phyloP scores from a whole-genome alignment of 192 early-diverging fungal species.

The Backusella liffmaniae region DNA sequence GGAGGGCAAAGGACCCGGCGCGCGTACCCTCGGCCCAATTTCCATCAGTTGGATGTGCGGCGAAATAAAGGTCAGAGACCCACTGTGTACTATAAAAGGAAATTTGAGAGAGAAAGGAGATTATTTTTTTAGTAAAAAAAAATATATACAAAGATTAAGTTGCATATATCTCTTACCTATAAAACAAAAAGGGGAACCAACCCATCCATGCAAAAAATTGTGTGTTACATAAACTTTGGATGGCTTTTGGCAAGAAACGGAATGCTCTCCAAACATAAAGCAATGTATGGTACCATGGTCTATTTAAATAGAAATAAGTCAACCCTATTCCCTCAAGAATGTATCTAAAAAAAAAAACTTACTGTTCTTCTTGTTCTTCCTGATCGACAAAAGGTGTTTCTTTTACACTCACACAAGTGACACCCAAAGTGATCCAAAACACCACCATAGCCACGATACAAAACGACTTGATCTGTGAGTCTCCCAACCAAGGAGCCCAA shows the following conservation, averaged over 20 bases:
- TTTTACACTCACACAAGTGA: conserved; percentile 68
- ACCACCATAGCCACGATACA: conserved; percentile 69
- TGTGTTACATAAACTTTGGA: conserved; percentile 79
- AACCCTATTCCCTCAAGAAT: background rate
- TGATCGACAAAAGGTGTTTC: conserved; percentile 45
- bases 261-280: conserved; percentile 58
- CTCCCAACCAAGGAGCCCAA: conserved; percentile 67
- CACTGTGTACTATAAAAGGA: conserved; percentile 56
- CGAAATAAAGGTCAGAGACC: conserved; percentile 60
- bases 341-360: background rate
- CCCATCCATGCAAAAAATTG: conserved; percentile 99
- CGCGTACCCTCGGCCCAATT: conserved; percentile 62
- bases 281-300: conserved; percentile 48
- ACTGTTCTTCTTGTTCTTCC: conserved; percentile 22
- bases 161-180: conserved; percentile 59
- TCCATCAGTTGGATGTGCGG: conserved; percentile 29
- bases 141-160: conserved; percentile 17
- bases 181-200: conserved; percentile 97
- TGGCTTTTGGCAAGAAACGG: conserved; percentile 62
- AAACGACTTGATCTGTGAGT: conserved; percentile 80
- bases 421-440: conserved; percentile 53
- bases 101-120: background rate
- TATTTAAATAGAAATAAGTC: conserved; percentile 16
- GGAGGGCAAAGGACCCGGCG: conserved; percentile 84
- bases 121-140: background rate